phyloP scores from a whole-genome alignment of 352 stramenopile genomes.

The Pythium brachiatum region DNA sequence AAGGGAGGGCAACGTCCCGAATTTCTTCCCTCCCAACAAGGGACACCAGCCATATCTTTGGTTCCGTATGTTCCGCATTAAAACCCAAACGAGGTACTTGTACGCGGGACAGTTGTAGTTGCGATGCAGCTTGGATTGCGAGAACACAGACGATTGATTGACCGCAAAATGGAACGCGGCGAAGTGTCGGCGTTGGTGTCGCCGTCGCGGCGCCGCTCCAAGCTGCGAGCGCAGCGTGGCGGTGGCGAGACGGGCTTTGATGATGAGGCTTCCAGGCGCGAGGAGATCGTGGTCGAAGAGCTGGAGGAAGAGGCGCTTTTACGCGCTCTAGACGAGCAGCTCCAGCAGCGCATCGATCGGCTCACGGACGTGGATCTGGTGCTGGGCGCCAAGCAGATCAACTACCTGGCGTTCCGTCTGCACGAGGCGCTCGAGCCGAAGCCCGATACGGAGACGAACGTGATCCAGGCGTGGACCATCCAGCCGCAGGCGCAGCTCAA shows the following conservation, averaged over 20 bases:
- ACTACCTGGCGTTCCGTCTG: conserved; percentile 60
- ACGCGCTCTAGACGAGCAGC: conserved; percentile 56
- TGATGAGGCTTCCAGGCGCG: conserved; percentile 1
- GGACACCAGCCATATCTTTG: conserved; percentile 26
- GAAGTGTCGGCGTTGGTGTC: conserved; percentile 60
- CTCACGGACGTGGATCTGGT: conserved; percentile 62
- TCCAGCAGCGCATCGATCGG: conserved; percentile 53
- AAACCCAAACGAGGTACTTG: conserved; percentile 1
- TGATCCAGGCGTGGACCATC: conserved; percentile 78
- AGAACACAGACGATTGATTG: not conserved
- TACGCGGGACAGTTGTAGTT: conserved; percentile 14
- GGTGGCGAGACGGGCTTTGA: conserved; percentile 3
- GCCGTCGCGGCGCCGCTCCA: conserved; percentile 24
- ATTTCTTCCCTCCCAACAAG: conserved; percentile 13
- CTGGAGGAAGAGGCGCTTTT: conserved; percentile 62
- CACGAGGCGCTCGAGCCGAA: conserved; percentile 74
- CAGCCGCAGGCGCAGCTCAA: conserved; percentile 56
- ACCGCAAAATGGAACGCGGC: conserved; percentile 39
- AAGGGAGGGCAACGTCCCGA: conserved; percentile 22
- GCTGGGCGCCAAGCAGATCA: conserved; percentile 65
- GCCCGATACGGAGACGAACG: conserved; percentile 51
- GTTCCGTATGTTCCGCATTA: conserved; percentile 17
- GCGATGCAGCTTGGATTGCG: not conserved
- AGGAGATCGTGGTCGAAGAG: conserved; percentile 51
- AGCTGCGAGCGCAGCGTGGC: conserved; percentile 6